Conservation (phyloP, 805 yeast species). For the Nakazawaea ishiwadae region DNA sequence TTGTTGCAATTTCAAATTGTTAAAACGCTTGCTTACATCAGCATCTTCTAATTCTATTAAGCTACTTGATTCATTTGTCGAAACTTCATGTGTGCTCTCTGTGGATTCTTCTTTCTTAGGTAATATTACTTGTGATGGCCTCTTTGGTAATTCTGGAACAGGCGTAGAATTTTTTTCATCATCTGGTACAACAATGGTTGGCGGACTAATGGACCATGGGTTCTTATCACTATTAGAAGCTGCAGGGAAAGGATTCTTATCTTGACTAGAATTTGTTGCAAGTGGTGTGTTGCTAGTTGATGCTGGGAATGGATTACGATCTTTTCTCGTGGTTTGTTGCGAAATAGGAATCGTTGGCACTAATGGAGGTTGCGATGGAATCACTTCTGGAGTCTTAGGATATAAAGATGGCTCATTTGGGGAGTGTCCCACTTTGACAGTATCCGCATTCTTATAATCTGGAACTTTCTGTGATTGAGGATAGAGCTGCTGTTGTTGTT, state of each 20-base stretch:
- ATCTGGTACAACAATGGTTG: not conserved
- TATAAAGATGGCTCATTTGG: no score
- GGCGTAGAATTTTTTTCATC: not conserved
- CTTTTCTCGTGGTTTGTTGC: not conserved
- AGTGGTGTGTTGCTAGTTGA: not conserved
- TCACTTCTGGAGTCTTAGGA: not conserved
- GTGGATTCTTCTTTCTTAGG: constrained; percentile 1
- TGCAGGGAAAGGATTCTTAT: constrained; percentile 5
- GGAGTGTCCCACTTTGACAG: no score
- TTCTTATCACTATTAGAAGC: not conserved
- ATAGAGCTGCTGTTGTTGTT: not conserved
- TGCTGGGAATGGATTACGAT: constrained; percentile 5
- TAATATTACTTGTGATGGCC: not conserved
- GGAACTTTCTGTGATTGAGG: no score
- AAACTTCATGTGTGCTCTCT: not conserved
- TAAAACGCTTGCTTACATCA: constrained; percentile 1
- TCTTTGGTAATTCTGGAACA: constrained; percentile 5
- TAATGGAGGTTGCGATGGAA: not conserved
- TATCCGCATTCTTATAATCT: no score
- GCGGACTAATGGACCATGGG: not conserved
- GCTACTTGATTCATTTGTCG: constrained; percentile 1
- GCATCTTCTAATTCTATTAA: constrained; percentile 9
- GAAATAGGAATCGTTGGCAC: not conserved
- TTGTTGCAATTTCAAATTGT: constrained; percentile 2
- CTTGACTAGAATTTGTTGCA: not conserved